Evolutionary conservation across 495 filamentous ascomycete species (phyloP).

Genomic region (Xylaria castorea): DNA sequence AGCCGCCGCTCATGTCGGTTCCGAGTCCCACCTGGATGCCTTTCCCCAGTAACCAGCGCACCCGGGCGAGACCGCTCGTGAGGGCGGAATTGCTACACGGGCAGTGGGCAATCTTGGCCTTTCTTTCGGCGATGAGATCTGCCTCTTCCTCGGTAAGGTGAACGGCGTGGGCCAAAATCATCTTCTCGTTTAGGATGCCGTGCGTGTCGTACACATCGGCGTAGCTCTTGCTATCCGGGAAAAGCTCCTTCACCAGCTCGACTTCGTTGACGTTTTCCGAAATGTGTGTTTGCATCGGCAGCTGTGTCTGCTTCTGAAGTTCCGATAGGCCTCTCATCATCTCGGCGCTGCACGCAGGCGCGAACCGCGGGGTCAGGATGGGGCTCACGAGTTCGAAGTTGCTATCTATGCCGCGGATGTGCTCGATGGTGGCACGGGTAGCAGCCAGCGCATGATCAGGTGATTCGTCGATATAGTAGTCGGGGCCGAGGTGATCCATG

Average conservation of each 20-base stretch:
- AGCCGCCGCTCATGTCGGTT: slow-evolving; percentile 90
- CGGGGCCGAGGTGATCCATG: slow-evolving; percentile 82
- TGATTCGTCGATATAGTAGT: slow-evolving; percentile 75
- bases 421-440: slow-evolving; percentile 66
- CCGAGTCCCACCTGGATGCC: slow-evolving; percentile 84
- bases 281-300: slow-evolving; percentile 90
- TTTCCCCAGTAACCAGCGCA: slow-evolving; percentile 73
- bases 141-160: slow-evolving; percentile 73
- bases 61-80: slow-evolving; percentile 73
- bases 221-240: slow-evolving; percentile 71
- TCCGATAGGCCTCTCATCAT: slow-evolving; percentile 67
- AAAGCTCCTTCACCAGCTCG: slow-evolving; percentile 69
- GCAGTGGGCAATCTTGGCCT: slow-evolving; percentile 80
- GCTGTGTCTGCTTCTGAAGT: slow-evolving; percentile 62
- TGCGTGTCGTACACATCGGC: slow-evolving; percentile 78
- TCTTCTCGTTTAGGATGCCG: slow-evolving; percentile 72
- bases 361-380: slow-evolving; percentile 91
- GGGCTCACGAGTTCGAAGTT: slow-evolving; percentile 65
- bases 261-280: slow-evolving; percentile 81
- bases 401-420: slow-evolving; percentile 74
- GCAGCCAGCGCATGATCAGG: slow-evolving; percentile 61
- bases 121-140: slow-evolving; percentile 62
- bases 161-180: slow-evolving; percentile 86
- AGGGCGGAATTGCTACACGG: slow-evolving; percentile 84
- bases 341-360: slow-evolving; percentile 70